Conservation (phyloP, 163 green algal species). For the Scenedesmus sp. region DNA sequence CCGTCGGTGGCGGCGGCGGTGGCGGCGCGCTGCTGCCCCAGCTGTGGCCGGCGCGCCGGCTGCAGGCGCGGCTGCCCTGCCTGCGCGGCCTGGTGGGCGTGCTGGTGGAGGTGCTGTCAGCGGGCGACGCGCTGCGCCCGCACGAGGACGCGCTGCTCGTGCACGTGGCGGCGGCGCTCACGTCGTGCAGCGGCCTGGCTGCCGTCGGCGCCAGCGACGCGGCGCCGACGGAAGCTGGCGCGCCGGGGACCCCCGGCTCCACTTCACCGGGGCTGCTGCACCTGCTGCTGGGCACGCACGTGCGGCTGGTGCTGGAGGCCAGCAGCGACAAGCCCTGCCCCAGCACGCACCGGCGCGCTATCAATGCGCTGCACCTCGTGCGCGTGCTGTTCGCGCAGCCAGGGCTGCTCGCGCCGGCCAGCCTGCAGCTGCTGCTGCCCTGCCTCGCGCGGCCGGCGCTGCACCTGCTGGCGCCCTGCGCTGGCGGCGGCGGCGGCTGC, state of each 20-base stretch:
- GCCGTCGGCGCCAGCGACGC: not conserved
- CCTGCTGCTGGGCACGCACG: slow-evolving; percentile 25
- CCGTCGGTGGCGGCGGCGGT: not conserved
- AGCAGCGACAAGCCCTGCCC: not conserved
- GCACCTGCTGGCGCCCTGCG: slow-evolving; percentile 5
- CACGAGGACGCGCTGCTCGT: slow-evolving; percentile 9
- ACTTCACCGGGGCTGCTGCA: slow-evolving; percentile 39
- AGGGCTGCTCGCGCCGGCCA: not conserved
- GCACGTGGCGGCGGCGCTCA: slow-evolving; percentile 1
- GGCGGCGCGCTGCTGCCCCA: not conserved
- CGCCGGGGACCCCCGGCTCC: not conserved
- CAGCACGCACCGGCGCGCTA: slow-evolving; percentile 1
- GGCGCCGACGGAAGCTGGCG: not conserved
- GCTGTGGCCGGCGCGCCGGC: not conserved
- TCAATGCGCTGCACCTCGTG: slow-evolving; percentile 39
- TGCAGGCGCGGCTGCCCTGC: slow-evolving; percentile 9
- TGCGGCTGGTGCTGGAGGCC: slow-evolving; percentile 31
- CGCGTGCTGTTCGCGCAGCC: slow-evolving; percentile 29
- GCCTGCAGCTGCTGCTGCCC: slow-evolving; percentile 38
- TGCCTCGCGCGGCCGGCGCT: slow-evolving; percentile 28
- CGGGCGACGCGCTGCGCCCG: not conserved
- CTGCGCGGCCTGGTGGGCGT: slow-evolving; percentile 9
- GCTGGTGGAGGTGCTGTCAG: slow-evolving; percentile 19
- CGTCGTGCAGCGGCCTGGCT: not conserved
- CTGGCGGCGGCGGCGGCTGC: not conserved